phyloP scores from a whole-genome alignment of 2,329 filamentous ascomycete species.

The Stemphylium beticola region DNA sequence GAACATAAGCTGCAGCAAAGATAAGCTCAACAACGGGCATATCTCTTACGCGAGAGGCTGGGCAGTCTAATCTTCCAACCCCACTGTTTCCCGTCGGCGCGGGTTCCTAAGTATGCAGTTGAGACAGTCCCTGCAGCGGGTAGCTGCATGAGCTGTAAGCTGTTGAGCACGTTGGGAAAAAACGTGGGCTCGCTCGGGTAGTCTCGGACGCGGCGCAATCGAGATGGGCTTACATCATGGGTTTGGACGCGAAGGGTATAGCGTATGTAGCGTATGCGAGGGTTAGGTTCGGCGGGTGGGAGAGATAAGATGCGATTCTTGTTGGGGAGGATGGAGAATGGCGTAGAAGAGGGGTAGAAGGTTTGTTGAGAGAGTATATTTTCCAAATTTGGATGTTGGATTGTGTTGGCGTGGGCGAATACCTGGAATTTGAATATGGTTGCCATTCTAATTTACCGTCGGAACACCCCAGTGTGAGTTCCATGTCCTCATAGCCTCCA shows the following conservation, averaged over 20 bases:
- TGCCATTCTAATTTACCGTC: too few relatives aligned
- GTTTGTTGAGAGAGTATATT: too few relatives aligned
- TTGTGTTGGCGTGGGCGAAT: too few relatives aligned
- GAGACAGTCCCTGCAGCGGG: conserved; percentile 10
- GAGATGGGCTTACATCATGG: not conserved
- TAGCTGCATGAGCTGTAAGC: conserved; percentile 8
- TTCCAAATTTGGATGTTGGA: too few relatives aligned
- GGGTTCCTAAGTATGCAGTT: conserved; percentile 3
- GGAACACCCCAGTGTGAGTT: too few relatives aligned
- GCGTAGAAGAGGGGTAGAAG: too few relatives aligned
- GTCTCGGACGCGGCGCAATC: not conserved
- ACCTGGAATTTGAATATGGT: too few relatives aligned
- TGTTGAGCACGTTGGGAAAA: conserved; percentile 4
- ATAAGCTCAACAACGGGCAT: conserved; percentile 8
- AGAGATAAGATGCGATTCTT: too few relatives aligned
- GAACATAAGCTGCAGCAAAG: not conserved
- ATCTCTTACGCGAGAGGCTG: not conserved
- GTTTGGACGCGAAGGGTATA: not conserved
- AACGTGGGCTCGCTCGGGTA: not conserved
- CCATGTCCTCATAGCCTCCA: not conserved
- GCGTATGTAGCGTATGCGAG: not conserved
- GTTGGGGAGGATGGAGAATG: too few relatives aligned
- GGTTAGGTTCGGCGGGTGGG: not conserved
- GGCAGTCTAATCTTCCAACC: not conserved
- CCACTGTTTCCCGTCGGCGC: not conserved